Conservation (phyloP, 805 yeast species). For the Hanseniaspora lachancei region DNA sequence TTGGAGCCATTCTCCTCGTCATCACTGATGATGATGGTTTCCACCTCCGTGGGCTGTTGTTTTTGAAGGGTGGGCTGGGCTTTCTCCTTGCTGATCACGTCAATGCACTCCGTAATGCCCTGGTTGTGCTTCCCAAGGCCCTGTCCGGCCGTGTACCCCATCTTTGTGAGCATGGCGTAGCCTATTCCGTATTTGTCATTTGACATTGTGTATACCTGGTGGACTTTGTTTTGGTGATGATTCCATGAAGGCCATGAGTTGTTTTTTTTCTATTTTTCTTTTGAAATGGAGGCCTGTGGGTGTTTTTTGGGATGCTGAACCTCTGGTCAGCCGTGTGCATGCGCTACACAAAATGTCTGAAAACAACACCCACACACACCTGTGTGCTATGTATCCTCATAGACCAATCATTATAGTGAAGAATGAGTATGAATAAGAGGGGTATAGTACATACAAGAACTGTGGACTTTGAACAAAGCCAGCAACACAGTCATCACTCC, state of each 20-base stretch:
- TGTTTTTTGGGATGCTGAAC: too few relatives aligned
- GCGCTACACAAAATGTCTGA: too few relatives aligned
- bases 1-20: slow-evolving; percentile 14
- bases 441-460: too few relatives aligned
- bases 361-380: not conserved
- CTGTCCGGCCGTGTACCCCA: slow-evolving; percentile 78
- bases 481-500: not conserved
- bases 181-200: slow-evolving; percentile 63
- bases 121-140: slow-evolving; percentile 66
- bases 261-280: too few relatives aligned
- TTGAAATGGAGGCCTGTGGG: too few relatives aligned
- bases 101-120: slow-evolving; percentile 75
- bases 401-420: too few relatives aligned
- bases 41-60: slow-evolving; percentile 15
- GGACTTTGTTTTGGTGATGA: too few relatives aligned
- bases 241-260: too few relatives aligned
- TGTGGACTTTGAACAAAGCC: not conserved
- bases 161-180: slow-evolving; percentile 56
- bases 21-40: slow-evolving; percentile 14
- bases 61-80: slow-evolving; percentile 22
- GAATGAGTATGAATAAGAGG: not conserved
- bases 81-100: slow-evolving; percentile 41
- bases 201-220: not conserved
- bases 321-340: not conserved
- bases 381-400: too few relatives aligned